Conservation (phyloP, 2,329 filamentous ascomycete species). For the Trichoderma koningii region DNA sequence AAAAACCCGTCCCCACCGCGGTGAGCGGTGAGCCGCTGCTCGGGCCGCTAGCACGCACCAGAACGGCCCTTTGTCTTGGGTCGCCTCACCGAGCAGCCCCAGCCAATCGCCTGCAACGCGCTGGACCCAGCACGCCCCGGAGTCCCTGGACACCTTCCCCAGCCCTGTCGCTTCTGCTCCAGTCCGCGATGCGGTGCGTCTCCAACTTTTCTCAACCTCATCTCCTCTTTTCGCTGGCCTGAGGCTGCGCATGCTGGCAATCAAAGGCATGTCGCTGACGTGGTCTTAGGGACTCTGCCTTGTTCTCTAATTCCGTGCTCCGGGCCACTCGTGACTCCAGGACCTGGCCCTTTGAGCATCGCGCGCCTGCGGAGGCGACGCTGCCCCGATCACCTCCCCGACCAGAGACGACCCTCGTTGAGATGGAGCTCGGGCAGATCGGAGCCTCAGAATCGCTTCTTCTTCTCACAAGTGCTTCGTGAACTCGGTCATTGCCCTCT, state of each 20-base stretch:
- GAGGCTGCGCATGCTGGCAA: slow-evolving; percentile 20
- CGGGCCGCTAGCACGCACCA: slow-evolving; percentile 4
- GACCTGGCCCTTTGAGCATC: slow-evolving; percentile 11
- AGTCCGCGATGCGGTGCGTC: slow-evolving; percentile 24
- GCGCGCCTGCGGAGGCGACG: slow-evolving; percentile 27
- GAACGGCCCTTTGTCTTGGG: slow-evolving; percentile 19
- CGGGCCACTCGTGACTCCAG: slow-evolving; percentile 15
- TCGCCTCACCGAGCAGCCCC: slow-evolving; percentile 26
- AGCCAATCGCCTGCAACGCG: slow-evolving; percentile 28
- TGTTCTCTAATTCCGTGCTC: background rate
- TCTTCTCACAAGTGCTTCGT: background rate
- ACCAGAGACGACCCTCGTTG: slow-evolving; percentile 20
- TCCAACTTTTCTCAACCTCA: slow-evolving; percentile 18
- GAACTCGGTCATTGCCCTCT: background rate
- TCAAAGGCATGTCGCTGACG: slow-evolving; percentile 16
- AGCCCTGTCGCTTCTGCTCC: slow-evolving; percentile 23
- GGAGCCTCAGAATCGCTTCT: slow-evolving; percentile 19
- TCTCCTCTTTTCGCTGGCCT: background rate
- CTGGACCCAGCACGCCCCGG: slow-evolving; percentile 28
- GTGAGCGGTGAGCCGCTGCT: slow-evolving; percentile 24
- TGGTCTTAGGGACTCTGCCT: slow-evolving; percentile 1
- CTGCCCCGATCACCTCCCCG: slow-evolving; percentile 17
- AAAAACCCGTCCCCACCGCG: slow-evolving; percentile 27
- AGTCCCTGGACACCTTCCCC: slow-evolving; percentile 24
- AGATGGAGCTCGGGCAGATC: slow-evolving; percentile 29